A percentile compares a stretch with the other conserved stretches of the same genome.
phyloP scores from a whole-genome alignment of 2,329 filamentous ascomycete genomes.

The Drechslerella dactyloides region DNA sequence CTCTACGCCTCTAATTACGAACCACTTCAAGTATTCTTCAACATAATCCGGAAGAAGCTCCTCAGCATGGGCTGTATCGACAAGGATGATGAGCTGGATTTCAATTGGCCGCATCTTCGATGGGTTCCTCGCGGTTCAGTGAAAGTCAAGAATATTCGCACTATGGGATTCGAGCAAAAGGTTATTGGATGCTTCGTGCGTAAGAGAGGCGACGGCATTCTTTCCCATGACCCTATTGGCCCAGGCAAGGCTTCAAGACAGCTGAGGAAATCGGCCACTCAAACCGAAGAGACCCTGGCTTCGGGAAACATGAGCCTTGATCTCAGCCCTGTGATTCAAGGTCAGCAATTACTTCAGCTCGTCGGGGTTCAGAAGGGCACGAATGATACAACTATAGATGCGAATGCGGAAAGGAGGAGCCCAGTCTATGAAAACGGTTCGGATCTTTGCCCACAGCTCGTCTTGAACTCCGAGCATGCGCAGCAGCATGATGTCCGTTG shows the following conservation, averaged over 20 bases:
- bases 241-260: no score
- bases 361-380: no score
- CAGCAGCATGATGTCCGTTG: no score
- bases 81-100: slow-evolving; percentile 21
- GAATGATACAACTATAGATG: not conserved
- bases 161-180: not conserved
- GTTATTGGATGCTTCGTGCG: slow-evolving; percentile 25
- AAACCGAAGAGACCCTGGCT: no score
- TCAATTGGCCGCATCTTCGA: slow-evolving; percentile 33
- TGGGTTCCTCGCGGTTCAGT: slow-evolving; percentile 18
- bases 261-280: no score
- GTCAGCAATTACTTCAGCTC: no score
- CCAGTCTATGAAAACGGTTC: no score
- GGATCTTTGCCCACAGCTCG: no score
- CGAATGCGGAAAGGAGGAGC: no score
- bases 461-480: no score
- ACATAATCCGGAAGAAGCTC: slow-evolving; percentile 12
- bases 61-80: slow-evolving; percentile 5
- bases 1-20: slow-evolving; percentile 19
- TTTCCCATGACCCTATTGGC: not conserved
- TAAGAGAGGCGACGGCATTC: not conserved
- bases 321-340: no score
- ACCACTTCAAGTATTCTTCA: slow-evolving; percentile 15
- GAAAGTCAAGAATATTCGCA: slow-evolving; percentile 10
- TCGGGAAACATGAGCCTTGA: no score